phyloP scores from a whole-genome alignment of 306 rosid genomes.

The Calophaca sinica region DNA sequence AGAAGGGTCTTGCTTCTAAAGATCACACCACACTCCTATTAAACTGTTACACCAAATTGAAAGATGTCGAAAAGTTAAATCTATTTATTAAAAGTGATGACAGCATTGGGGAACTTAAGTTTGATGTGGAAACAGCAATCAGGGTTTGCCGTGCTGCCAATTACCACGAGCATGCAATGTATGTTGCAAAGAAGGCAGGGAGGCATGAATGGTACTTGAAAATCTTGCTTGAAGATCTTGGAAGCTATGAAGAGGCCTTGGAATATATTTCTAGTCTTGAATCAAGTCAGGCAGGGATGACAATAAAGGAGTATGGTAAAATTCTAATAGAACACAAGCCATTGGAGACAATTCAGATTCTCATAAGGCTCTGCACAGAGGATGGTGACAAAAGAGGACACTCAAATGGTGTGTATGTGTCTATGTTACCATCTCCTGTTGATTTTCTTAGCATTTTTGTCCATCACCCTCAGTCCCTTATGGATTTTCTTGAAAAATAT shows the following conservation, averaged over 20 bases:
- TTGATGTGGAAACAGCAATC: constrained; percentile 97
- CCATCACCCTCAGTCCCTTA: constrained; percentile 87
- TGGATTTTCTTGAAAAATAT: constrained; percentile 94
- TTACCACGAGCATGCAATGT: constrained; percentile 99
- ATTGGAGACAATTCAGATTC: constrained; percentile 86
- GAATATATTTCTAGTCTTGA: constrained; percentile 89
- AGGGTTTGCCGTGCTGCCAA: constrained; percentile 98
- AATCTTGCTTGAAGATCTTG: constrained; percentile 99
- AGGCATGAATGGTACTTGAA: constrained; percentile 96
- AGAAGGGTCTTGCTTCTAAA: constrained; percentile 97
- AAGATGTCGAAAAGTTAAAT: constrained; percentile 92
- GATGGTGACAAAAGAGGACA: constrained; percentile 68
- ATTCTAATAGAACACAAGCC: constrained; percentile 96
- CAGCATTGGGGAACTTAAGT: constrained; percentile 83
- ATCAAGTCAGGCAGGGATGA: constrained; percentile 89
- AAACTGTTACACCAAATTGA: constrained; percentile 94
- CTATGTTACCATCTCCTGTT: constrained; percentile 97
- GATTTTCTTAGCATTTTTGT: constrained; percentile 95
- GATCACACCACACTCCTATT: constrained; percentile 96
- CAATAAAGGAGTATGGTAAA: constrained; percentile 96
- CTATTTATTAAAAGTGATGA: constrained; percentile 86
- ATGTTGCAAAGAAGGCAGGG: constrained; percentile 95
- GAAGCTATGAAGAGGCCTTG: constrained; percentile 94
- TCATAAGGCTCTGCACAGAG: constrained; percentile 89
- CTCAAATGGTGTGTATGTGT: constrained; percentile 62